Evolutionary conservation across 2,329 filamentous ascomycete genomes (phyloP).

Genomic region (Alternaria rosae): DNA sequence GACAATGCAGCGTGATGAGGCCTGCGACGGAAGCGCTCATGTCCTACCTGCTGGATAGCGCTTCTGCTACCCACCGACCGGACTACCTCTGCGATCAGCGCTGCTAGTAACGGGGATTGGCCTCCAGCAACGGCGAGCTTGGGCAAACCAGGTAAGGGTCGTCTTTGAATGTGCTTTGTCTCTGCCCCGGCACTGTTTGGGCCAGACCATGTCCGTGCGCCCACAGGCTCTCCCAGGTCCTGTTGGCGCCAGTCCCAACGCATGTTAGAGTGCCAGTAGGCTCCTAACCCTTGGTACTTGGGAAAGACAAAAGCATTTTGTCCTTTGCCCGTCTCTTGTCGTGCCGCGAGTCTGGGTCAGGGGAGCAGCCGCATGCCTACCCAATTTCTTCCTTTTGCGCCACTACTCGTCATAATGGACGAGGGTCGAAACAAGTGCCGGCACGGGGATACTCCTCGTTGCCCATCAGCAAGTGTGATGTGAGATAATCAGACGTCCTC

Average conservation of each 20-base stretch:
- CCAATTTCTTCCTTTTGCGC: constrained; percentile 13
- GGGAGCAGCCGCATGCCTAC: constrained; percentile 45
- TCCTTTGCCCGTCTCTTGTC: constrained; percentile 35
- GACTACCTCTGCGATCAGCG: constrained; percentile 20
- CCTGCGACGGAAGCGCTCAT: constrained; percentile 18
- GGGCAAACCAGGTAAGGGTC: constrained; percentile 24
- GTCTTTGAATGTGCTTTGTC: constrained; percentile 42
- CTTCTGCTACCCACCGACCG: constrained; percentile 18
- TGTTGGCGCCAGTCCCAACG: constrained; percentile 48
- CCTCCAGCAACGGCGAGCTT: constrained; percentile 31
- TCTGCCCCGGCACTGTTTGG: constrained; percentile 35
- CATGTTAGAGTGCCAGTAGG: constrained; percentile 34
- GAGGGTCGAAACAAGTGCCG: constrained; percentile 11
- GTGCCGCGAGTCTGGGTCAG: constrained; percentile 45
- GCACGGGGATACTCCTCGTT: constrained; percentile 10
- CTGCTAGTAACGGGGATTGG: constrained; percentile 28
- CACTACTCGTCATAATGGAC: constrained; percentile 5
- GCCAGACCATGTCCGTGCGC: constrained; percentile 48
- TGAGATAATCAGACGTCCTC: constrained; percentile 19
- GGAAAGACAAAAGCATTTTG: constrained; percentile 39
- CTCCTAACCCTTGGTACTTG: constrained; percentile 46
- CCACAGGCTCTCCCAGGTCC: constrained; percentile 27
- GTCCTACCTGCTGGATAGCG: constrained; percentile 12
- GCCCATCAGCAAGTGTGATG: constrained; percentile 22
- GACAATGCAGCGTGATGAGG: constrained; percentile 24